Conservation (phyloP, 1,284 basidiomycete genomes). For the Rhodotorula sp. region DNA sequence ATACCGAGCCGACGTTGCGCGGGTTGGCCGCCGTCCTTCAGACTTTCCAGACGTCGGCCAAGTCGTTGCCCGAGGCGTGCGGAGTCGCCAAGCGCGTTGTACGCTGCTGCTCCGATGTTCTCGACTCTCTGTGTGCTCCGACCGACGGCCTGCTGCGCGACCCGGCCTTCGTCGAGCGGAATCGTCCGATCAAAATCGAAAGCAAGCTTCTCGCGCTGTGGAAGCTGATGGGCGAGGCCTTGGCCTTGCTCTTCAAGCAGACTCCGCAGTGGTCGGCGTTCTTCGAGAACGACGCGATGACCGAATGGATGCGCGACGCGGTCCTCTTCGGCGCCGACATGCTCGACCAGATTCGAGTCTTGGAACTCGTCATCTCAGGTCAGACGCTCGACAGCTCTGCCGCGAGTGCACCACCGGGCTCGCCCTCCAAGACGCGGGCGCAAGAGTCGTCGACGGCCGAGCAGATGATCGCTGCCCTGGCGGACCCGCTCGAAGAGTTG, state of each 20-base stretch:
- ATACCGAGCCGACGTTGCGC: slow-evolving; percentile 64
- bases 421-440: slow-evolving; percentile 45
- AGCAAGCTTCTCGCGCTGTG: slow-evolving; percentile 69
- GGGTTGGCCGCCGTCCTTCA: slow-evolving; percentile 68
- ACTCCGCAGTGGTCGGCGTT: slow-evolving; percentile 77
- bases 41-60: slow-evolving; percentile 64
- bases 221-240: slow-evolving; percentile 74
- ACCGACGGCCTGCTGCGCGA: slow-evolving; percentile 68
- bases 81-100: slow-evolving; percentile 81
- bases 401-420: slow-evolving; percentile 15
- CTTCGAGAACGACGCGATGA: slow-evolving; percentile 79
- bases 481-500: slow-evolving; percentile 73
- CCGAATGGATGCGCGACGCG: slow-evolving; percentile 94
- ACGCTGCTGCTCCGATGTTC: slow-evolving; percentile 82
- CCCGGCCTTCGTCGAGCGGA: slow-evolving; percentile 54
- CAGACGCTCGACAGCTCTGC: slow-evolving; percentile 46
- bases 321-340: slow-evolving; percentile 83
- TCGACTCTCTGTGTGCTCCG: slow-evolving; percentile 76
- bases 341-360: slow-evolving; percentile 71
- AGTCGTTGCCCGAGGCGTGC: slow-evolving; percentile 74
- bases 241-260: slow-evolving; percentile 77
- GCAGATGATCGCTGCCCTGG: slow-evolving; percentile 73
- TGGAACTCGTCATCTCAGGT: slow-evolving; percentile 66
- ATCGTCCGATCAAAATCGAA: slow-evolving; percentile 54
- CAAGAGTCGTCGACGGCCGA: slow-evolving; percentile 55